Percentiles rank a stretch among this genome's conserved stretches.
phyloP scores from a whole-genome alignment of 768 basidiomycete genomes.

The Pholiota conissans region DNA sequence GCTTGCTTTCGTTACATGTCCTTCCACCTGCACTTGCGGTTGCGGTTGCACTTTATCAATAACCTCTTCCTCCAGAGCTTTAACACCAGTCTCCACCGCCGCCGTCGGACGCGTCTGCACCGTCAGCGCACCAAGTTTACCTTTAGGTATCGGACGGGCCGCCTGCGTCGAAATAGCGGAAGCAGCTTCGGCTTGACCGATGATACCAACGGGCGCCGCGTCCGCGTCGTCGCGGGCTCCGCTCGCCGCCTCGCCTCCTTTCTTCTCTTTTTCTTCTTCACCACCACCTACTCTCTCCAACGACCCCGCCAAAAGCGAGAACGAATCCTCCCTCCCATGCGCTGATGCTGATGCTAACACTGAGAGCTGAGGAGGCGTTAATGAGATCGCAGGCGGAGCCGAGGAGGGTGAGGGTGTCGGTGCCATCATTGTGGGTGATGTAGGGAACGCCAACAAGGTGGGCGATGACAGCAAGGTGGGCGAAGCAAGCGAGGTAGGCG shows the following conservation, averaged over 20 bases:
- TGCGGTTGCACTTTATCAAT: background rate
- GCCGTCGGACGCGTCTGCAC: conserved; percentile 14
- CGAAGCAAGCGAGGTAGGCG: background rate
- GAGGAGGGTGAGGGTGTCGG: too few species aligned
- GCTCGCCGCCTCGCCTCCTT: background rate
- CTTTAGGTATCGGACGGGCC: conserved; percentile 6
- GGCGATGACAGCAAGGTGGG: background rate
- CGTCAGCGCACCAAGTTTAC: conserved; percentile 18
- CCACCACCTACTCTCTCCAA: background rate
- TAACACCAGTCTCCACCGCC: too few species aligned
- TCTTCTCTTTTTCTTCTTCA: background rate
- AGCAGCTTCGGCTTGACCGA: too few species aligned
- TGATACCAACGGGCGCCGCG: too few species aligned
- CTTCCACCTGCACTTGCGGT: too few species aligned
- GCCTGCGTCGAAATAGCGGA: background rate
- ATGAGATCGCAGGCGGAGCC: background rate
- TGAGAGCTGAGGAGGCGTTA: background rate
- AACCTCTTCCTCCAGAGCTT: background rate
- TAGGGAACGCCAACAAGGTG: background rate
- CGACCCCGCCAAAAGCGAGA: background rate
- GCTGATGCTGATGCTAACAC: background rate
- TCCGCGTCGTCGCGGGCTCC: background rate
- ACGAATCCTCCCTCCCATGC: background rate
- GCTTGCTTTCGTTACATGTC: too few species aligned
- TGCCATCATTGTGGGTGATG: too few species aligned